A percentile compares a stretch with the other conserved stretches of the same genome.
Evolutionary conservation across 306 rosid genomes (phyloP).

Genomic region (Coriaria nepalensis): DNA sequence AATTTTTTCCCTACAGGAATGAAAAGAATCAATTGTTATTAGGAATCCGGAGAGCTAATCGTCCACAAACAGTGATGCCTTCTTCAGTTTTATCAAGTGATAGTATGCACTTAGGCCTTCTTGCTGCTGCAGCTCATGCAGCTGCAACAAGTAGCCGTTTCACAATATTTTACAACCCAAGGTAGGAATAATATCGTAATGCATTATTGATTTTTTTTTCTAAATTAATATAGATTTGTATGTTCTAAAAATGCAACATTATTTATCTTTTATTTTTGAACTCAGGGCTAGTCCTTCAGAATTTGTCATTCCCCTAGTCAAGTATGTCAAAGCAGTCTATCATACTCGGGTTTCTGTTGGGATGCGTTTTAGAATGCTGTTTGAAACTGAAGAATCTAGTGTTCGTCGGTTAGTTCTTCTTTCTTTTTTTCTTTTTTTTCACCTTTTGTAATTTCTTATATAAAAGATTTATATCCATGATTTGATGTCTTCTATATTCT

Average conservation of each 20-base stretch:
- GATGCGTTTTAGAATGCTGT: slow-evolving; percentile 96
- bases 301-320: slow-evolving; percentile 78
- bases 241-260: no score
- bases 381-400: slow-evolving; percentile 98
- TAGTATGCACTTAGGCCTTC: slow-evolving; percentile 99
- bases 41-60: slow-evolving; percentile 81
- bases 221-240: not conserved
- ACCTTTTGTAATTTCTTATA: no score
- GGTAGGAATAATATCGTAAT: slow-evolving; percentile 23
- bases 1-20: slow-evolving; percentile 40
- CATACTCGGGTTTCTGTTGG: slow-evolving; percentile 96
- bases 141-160: slow-evolving; percentile 95
- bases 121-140: slow-evolving; percentile 99
- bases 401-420: slow-evolving; percentile 64
- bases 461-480: no score
- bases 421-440: no score
- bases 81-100: slow-evolving; percentile 96
- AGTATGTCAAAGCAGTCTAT: slow-evolving; percentile 86
- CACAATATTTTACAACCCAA: slow-evolving; percentile 92
- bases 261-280: not conserved
- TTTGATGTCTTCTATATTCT: not conserved
- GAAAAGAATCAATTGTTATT: slow-evolving; percentile 88
- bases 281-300: slow-evolving; percentile 95
- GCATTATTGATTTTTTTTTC: not conserved
- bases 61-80: slow-evolving; percentile 96